These are phyloP conservation scores for Phytophthora aleatoria DNA, from an alignment of 352 stramenopile species.

Conservation along the genomic window DNA sequence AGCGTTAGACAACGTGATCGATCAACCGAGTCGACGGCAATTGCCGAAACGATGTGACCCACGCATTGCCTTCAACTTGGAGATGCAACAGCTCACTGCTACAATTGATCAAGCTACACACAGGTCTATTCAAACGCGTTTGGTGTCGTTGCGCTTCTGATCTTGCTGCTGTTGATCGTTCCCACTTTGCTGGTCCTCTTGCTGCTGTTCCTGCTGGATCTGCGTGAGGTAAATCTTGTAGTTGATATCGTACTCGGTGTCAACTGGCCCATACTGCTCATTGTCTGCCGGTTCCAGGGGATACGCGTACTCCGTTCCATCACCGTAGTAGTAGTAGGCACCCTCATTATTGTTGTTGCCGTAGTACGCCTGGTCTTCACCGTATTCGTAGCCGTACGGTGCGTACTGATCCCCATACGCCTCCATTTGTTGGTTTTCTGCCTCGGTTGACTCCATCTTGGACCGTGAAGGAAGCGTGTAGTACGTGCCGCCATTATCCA, in stretches of 20 bases:
- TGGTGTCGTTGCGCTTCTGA: neutral
- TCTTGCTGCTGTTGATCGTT: slow-evolving; percentile 4
- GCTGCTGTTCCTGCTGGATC: slow-evolving; percentile 35
- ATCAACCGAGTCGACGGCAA: neutral
- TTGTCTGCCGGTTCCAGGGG: slow-evolving; percentile 3
- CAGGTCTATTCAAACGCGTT: slow-evolving; percentile 13
- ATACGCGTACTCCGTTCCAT: slow-evolving; percentile 21
- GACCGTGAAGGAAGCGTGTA: slow-evolving; percentile 27
- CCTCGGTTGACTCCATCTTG: slow-evolving; percentile 16
- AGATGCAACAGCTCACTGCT: too few relatives aligned
- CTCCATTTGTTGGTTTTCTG: slow-evolving; percentile 17
- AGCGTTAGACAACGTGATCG: too few relatives aligned
- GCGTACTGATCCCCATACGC: slow-evolving; percentile 11
- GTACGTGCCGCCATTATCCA: slow-evolving; percentile 18
- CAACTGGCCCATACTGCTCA: slow-evolving; percentile 31
- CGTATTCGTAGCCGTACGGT: slow-evolving; percentile 29
- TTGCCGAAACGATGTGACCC: too few relatives aligned
- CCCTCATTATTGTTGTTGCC: slow-evolving; percentile 9
- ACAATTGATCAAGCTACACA: neutral
- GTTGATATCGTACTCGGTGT: slow-evolving; percentile 70
- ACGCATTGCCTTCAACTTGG: too few relatives aligned
- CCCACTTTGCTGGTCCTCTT: slow-evolving; percentile 8
- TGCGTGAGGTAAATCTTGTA: slow-evolving; percentile 79
- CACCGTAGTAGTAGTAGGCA: slow-evolving; percentile 26
- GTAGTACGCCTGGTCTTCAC: slow-evolving; percentile 12